Base-by-base conservation (phyloP, 495 filamentous ascomycete genomes). In the Neurospora terricola region DNA sequence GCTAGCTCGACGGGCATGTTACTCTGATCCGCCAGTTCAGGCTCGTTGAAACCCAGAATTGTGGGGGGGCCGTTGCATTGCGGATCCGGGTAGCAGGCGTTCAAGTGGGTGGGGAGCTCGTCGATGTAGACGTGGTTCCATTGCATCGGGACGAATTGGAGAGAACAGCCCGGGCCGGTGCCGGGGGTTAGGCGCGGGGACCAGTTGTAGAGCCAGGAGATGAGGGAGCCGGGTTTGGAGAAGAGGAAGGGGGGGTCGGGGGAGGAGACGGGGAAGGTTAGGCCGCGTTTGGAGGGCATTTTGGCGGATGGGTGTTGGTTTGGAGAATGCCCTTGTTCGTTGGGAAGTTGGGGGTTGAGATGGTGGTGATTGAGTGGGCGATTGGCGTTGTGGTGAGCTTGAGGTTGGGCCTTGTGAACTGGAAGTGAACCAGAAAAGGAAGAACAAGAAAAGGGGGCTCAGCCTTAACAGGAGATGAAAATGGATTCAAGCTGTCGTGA, bases 111-210 rank as follows among this genome's bases (percentile, higher is more conserved):
- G 18, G 75, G 34, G 21, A 78, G 73, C 0, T 12, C 45, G 45
- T 76, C 73, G 23, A 75, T 75, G 69, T 75, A 73, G 38, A 78
- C 76, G 75, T 78, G 76, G 72, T 78, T 78, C 76, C 76, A 78
- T 54, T 78, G 76, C 76, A 78, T 78, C 6, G 76, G 76, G 0
- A 78, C 69, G 34, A 78, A 78, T 37, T 73, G 75, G 2, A 78
- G 72, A 4, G 72, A 72, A 37, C 59, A 76, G 5, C 27, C 27
- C 0, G 54, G 54, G 27, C 54, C 54, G 54, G 54, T 66, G 38
- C n/a, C 68, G 10, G 76, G 76, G 3, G 76, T 78, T 1, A 75
- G 75, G 30, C 45, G 43, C 4, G 76, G 76, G 14, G 76, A 78
- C 76, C 76, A 78, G 75, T 78, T 78, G 75, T 78, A 78, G 6